A percentile compares a stretch with the other conserved stretches of the same genome.
These are phyloP conservation scores for Gamsiella multidivaricata DNA, from an alignment of 192 early-diverging fungal genomes.

Conservation along the genomic window DNA sequence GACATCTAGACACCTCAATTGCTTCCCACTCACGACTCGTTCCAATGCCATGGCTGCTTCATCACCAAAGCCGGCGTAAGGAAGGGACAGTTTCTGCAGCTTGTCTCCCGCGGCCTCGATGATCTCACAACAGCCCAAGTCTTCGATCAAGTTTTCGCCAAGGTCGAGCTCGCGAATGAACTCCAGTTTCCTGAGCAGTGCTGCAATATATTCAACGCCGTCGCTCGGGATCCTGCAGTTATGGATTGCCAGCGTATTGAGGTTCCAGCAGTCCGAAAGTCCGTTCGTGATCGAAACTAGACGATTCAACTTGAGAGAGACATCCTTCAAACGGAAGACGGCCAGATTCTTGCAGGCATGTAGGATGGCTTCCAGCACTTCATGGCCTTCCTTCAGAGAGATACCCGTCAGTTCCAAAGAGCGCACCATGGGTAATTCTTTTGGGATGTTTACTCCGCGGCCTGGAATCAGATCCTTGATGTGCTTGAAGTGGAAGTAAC, in stretches of 20 bases:
- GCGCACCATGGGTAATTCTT: constrained; percentile 17
- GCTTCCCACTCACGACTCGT: constrained; percentile 5
- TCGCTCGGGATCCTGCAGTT: constrained; percentile 22
- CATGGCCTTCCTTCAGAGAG: constrained; percentile 38
- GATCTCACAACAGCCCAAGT: constrained; percentile 21
- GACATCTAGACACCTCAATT: constrained; percentile 23
- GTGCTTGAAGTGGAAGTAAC: constrained; percentile 35
- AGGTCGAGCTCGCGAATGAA: constrained; percentile 28
- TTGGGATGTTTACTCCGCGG: constrained; percentile 20
- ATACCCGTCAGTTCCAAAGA: constrained; percentile 34
- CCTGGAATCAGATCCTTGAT: constrained; percentile 41
- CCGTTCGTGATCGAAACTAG: constrained; percentile 16
- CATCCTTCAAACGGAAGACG: constrained; percentile 20
- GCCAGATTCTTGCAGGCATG: constrained; percentile 18
- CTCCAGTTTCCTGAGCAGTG: not conserved
- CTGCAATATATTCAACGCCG: not conserved
- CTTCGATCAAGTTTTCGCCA: constrained; percentile 24
- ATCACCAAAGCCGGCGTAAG: constrained; percentile 30
- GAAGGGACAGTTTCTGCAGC: constrained; percentile 21
- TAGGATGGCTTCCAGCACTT: constrained; percentile 13
- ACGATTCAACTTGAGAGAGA: constrained; percentile 8
- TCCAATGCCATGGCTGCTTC: constrained; percentile 40
- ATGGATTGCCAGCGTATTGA: constrained; percentile 12
- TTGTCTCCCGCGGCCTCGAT: constrained; percentile 24
- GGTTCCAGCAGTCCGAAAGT: constrained; percentile 1